Evolutionary conservation across 257 asterid species (phyloP).

Genomic region (Lavandula angustifolia): DNA sequence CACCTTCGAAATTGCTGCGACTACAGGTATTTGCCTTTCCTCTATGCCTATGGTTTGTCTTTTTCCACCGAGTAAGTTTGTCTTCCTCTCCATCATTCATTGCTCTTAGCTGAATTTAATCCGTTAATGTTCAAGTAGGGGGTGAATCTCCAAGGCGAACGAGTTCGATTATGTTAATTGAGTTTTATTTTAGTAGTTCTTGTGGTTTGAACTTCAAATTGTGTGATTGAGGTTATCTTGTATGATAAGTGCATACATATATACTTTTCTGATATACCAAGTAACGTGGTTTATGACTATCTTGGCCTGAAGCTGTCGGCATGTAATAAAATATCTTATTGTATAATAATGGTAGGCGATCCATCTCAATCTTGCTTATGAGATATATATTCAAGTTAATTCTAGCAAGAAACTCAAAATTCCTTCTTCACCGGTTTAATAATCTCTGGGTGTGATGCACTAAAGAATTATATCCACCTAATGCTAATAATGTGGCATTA

Average conservation of each 20-base stretch:
- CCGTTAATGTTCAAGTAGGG: too few species aligned
- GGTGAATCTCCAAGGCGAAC: too few species aligned
- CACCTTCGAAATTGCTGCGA: too few species aligned
- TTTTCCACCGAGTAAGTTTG: too few species aligned
- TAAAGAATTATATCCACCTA: not conserved
- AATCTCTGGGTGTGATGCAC: not conserved
- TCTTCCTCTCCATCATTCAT: too few species aligned
- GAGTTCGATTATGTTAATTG: too few species aligned
- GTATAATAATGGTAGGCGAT: slow-evolving; percentile 25
- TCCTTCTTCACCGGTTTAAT: not conserved
- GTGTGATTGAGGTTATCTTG: too few species aligned
- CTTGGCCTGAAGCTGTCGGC: slow-evolving; percentile 68
- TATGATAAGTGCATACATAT: not conserved
- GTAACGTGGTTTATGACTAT: slow-evolving; percentile 39
- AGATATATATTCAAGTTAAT: not conserved
- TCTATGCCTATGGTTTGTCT: too few species aligned
- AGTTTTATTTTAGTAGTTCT: too few species aligned
- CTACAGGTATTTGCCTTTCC: too few species aligned
- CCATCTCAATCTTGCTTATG: slow-evolving; percentile 28
- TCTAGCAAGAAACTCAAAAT: slow-evolving; percentile 22
- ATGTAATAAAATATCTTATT: slow-evolving; percentile 21
- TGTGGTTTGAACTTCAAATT: too few species aligned
- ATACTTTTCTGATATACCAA: slow-evolving; percentile 17
- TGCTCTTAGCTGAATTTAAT: too few species aligned
- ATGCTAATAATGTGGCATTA: not conserved